These are phyloP conservation scores for Mycena haematopus DNA, from an alignment of 768 basidiomycete genomes.

Conservation along the genomic window DNA sequence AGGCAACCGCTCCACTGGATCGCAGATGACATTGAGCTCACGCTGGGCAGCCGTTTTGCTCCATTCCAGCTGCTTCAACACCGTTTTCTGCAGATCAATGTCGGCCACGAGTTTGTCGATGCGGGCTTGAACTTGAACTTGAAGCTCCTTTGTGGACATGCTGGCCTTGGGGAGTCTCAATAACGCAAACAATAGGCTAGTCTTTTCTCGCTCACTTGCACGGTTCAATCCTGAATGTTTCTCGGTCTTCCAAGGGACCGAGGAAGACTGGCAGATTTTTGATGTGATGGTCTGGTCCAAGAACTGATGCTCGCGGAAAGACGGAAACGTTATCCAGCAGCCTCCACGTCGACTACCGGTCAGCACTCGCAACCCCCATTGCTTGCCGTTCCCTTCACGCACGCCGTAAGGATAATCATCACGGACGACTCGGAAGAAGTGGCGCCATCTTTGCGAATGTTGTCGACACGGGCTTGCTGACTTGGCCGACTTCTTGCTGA, in stretches of 20 bases:
- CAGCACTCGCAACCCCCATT: too few species aligned
- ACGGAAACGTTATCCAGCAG: too few species aligned
- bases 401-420: background rate
- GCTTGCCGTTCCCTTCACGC: too few species aligned
- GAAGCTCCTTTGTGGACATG: background rate
- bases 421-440: background rate
- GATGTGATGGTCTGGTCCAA: too few species aligned
- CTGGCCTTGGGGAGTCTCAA: too few species aligned
- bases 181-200: too few species aligned
- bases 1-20: background rate
- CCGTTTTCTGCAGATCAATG: background rate
- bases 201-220: too few species aligned
- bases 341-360: too few species aligned
- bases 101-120: background rate
- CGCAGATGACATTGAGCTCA: conserved; percentile 6
- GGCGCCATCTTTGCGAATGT: conserved; percentile 11
- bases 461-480: conserved; percentile 1
- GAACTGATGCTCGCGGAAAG: too few species aligned
- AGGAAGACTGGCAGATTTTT: too few species aligned
- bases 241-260: too few species aligned
- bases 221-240: too few species aligned
- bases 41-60: background rate
- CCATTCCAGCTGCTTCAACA: background rate
- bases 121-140: background rate
- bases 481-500: conserved; percentile 1